A percentile compares a stretch with the other conserved stretches of the same genome.
phyloP scores from a whole-genome alignment of 495 filamentous ascomycete species.

The Aspergillus incahuasiensis region DNA sequence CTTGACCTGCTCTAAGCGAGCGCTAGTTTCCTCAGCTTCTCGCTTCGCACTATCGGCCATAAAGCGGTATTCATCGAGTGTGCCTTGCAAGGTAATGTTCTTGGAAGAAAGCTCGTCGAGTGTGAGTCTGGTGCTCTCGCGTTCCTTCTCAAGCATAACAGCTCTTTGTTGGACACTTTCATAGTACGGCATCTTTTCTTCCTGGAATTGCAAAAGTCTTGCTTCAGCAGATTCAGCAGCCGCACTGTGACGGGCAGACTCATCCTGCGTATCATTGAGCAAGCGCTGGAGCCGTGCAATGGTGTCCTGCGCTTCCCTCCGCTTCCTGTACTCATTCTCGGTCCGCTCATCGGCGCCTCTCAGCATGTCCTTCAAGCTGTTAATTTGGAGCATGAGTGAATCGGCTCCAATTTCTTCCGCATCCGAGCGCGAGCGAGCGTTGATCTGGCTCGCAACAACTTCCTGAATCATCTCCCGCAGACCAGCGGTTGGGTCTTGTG shows the following conservation, averaged over 20 bases:
- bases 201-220: constrained; percentile 48
- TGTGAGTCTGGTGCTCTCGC: constrained; percentile 59
- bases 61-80: constrained; percentile 57
- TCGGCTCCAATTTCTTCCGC: constrained; percentile 46
- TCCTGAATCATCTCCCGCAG: constrained; percentile 47
- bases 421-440: constrained; percentile 32
- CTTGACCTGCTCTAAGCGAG: constrained; percentile 49
- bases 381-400: constrained; percentile 50
- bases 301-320: constrained; percentile 68
- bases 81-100: constrained; percentile 53
- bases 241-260: constrained; percentile 61
- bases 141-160: constrained; percentile 57
- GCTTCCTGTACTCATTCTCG: constrained; percentile 58
- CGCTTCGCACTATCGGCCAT: constrained; percentile 51
- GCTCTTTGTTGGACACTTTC: constrained; percentile 54
- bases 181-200: constrained; percentile 48
- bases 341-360: constrained; percentile 45
- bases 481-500: constrained; percentile 35
- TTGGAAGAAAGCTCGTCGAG: constrained; percentile 58
- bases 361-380: constrained; percentile 51
- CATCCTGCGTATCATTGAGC: constrained; percentile 70
- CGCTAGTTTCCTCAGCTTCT: constrained; percentile 42
- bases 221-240: constrained; percentile 62
- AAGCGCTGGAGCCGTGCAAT: constrained; percentile 65
- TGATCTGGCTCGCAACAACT: constrained; percentile 36